Percentiles rank a stretch among this genome's conserved stretches.
phyloP scores from a whole-genome alignment of 2,329 filamentous ascomycete species.

The Pseudogymnoascus sp. region DNA sequence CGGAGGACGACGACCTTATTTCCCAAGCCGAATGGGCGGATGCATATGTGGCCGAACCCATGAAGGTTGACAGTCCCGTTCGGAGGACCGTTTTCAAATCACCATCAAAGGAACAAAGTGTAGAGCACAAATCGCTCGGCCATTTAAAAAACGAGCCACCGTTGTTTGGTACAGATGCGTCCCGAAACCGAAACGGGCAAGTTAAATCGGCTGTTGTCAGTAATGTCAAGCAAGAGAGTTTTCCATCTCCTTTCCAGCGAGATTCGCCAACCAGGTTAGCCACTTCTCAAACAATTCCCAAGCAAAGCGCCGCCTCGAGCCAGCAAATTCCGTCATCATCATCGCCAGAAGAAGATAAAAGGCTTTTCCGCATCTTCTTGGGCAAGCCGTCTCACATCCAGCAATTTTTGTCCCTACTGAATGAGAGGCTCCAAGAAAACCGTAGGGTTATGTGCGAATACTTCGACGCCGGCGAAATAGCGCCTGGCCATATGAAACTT shows the following conservation, averaged over 20 bases:
- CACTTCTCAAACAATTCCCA: constrained; percentile 10
- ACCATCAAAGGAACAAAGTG: background rate
- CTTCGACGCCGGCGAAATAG: constrained; percentile 18
- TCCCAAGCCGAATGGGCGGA: background rate
- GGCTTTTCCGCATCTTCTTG: constrained; percentile 20
- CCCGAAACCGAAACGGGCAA: background rate
- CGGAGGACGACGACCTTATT: constrained; percentile 1
- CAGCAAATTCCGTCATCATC: constrained; percentile 19
- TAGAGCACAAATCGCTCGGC: background rate
- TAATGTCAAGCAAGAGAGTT: constrained; percentile 15
- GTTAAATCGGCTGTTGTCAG: background rate
- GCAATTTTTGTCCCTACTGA: constrained; percentile 16
- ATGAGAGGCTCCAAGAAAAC: constrained; percentile 16
- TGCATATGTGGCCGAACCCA: background rate
- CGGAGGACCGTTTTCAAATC: background rate
- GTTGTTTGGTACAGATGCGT: background rate
- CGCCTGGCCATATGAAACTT: background rate
- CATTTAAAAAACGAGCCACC: background rate
- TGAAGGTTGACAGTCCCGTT: background rate
- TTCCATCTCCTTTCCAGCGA: constrained; percentile 19
- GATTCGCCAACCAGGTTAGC: constrained; percentile 20
- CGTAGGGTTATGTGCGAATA: constrained; percentile 18
- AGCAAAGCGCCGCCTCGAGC: constrained; percentile 11
- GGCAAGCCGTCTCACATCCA: constrained; percentile 17
- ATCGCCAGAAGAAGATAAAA: constrained; percentile 22